A percentile compares a stretch with the other conserved stretches of the same genome.
These are phyloP conservation scores for Candida nemodendra DNA, from an alignment of 805 yeast genomes.

Conservation along the genomic window DNA sequence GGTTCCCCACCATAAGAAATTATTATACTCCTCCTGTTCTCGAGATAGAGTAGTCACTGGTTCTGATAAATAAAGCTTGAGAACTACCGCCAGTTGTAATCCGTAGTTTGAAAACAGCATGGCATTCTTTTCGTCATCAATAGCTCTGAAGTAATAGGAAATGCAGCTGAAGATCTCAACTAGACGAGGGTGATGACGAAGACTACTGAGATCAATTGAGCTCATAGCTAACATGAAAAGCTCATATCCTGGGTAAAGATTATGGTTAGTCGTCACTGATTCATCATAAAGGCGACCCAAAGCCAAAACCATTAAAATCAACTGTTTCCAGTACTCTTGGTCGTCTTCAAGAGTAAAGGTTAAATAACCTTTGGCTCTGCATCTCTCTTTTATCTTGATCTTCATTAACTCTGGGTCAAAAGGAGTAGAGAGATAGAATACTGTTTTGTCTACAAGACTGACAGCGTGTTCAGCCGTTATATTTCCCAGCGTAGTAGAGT, in stretches of 20 bases:
- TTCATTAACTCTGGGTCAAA: conserved; percentile 30
- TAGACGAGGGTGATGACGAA: conserved; percentile 2
- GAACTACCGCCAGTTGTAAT: conserved; percentile 1
- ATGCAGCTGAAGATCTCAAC: conserved; percentile 5
- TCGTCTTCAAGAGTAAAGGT: not conserved
- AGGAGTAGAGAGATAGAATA: conserved; percentile 23
- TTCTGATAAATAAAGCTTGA: conserved; percentile 2
- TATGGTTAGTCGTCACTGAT: not conserved
- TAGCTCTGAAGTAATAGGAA: conserved; percentile 5
- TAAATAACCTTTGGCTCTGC: conserved; percentile 1
- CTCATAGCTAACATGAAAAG: not conserved
- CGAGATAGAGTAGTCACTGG: not conserved
- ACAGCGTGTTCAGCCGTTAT: conserved; percentile 4
- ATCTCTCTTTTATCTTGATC: not conserved
- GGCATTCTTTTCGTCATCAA: conserved; percentile 6
- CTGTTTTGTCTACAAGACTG: conserved; percentile 3
- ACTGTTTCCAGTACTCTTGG: conserved; percentile 3
- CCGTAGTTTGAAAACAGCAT: conserved; percentile 4
- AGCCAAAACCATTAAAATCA: conserved; percentile 6
- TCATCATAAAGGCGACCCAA: conserved; percentile 5
- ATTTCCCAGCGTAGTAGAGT: not conserved
- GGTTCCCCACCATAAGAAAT: conserved; percentile 2
- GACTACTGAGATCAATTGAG: conserved; percentile 1
- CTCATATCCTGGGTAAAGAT: conserved; percentile 5
- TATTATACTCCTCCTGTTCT: conserved; percentile 2